phyloP scores from a whole-genome alignment of 495 filamentous ascomycete genomes.

The Aspergillus panamensis region DNA sequence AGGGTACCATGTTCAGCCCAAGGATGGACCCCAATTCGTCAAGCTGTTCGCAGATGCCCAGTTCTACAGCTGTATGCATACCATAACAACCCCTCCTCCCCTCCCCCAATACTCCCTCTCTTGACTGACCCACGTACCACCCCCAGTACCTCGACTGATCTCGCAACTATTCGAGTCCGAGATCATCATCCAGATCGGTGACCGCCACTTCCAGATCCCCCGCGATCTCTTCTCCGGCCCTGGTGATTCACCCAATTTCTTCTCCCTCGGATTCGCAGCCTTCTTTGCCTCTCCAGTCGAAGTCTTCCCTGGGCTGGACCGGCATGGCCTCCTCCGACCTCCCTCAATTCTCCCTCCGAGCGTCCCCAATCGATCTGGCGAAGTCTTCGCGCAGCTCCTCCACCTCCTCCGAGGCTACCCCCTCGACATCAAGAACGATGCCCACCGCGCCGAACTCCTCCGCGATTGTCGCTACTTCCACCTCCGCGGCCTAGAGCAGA shows the following conservation, averaged over 20 bases:
- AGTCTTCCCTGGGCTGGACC: slow-evolving; percentile 81
- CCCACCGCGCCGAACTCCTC: slow-evolving; percentile 74
- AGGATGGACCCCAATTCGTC: slow-evolving; percentile 81
- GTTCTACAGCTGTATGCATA: slow-evolving; percentile 74
- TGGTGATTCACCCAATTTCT: slow-evolving; percentile 93
- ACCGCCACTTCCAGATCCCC: slow-evolving; percentile 81
- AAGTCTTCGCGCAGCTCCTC: slow-evolving; percentile 78
- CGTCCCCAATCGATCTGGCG: slow-evolving; percentile 74
- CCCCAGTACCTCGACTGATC: slow-evolving; percentile 76
- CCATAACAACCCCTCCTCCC: slow-evolving; percentile 1
- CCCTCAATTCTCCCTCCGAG: slow-evolving; percentile 80
- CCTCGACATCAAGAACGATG: slow-evolving; percentile 68
- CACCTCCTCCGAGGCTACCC: slow-evolving; percentile 87
- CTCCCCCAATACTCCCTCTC: neutral
- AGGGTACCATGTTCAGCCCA: slow-evolving; percentile 84
- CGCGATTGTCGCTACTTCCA: slow-evolving; percentile 91
- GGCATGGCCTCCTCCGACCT: slow-evolving; percentile 78
- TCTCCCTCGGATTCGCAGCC: slow-evolving; percentile 84
- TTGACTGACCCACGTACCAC: slow-evolving; percentile 14
- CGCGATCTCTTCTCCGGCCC: slow-evolving; percentile 80
- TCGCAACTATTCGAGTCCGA: slow-evolving; percentile 92
- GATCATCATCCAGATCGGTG: slow-evolving; percentile 87
- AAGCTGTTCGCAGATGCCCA: slow-evolving; percentile 92
- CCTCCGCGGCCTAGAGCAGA: slow-evolving; percentile 86
- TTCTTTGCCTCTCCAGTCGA: slow-evolving; percentile 80